Evolutionary conservation across 2,329 filamentous ascomycete genomes (phyloP), one percentile per base, ranked within the genome.

Genomic region (Thermothelomyces thermophilus): DNA sequence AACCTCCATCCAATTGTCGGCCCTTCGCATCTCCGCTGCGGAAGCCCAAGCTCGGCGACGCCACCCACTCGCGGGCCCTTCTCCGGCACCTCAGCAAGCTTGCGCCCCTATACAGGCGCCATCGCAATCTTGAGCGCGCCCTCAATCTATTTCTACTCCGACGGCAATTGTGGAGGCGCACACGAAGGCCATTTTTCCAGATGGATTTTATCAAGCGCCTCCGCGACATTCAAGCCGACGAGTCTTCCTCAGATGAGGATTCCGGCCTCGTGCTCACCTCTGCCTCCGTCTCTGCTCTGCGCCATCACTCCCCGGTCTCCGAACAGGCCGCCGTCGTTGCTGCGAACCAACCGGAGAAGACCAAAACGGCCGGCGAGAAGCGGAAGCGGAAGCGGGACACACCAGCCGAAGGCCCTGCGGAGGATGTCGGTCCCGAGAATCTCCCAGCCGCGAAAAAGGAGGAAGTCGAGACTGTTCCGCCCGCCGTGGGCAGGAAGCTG

Each of bases 181-280:
- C 46, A 17, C 34, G 50, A 30, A 47, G 40, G 11, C 50, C 51
- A 30, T 36, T 34, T 8, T 19, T 37, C 40, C 41, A 22, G 30
- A 52, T 50, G 51, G 45, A 54, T 13, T 48, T 20, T 9, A 43
- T 51, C 42, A 30, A 49, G 6, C 24, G 46, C 6, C 31, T 56
- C 13, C 51, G 51, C 4, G 26, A 24, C n/a, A 31, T 48, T 26
- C 51, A 54, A 43, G 42, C 46, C 20, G 49, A 53, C 31, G 52
- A 54, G 33, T 11, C 41, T 5, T 52, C 49, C 19, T 52, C 46
- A 9, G 51, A 53, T 33, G 51, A 56, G 35, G 51, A 54, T 3
- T 45, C 41, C 17, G 35, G 46, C 20, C 26, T 39, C 30, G 13
- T 40, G 4, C 37, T 49, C 41, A 41, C 19, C 24, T 26, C 41